phyloP scores from a whole-genome alignment of 495 filamentous ascomycete species.

The Xylaria castorea region DNA sequence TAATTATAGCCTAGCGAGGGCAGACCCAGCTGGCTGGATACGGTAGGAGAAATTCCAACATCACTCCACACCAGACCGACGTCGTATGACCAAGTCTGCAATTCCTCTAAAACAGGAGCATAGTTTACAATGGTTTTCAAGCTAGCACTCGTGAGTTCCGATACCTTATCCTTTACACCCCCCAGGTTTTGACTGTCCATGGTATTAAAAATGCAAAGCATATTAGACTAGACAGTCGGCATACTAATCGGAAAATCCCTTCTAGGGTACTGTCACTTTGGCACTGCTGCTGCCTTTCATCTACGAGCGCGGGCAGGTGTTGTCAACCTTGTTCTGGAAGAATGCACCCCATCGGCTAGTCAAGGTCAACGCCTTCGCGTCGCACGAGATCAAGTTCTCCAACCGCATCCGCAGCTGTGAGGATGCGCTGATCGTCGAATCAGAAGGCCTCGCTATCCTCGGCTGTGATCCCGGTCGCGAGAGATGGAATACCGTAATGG shows the following conservation, averaged over 20 bases:
- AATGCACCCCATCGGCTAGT: slow-evolving; percentile 41
- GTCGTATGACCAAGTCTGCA: slow-evolving; percentile 1
- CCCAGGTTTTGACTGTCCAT: not conserved
- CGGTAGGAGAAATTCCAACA: not conserved
- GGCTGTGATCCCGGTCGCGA: slow-evolving; percentile 54
- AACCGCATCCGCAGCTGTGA: slow-evolving; percentile 55
- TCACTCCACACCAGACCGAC: not conserved
- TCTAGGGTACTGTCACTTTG: slow-evolving; percentile 31
- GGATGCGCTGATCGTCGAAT: slow-evolving; percentile 50
- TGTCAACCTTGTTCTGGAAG: slow-evolving; percentile 26
- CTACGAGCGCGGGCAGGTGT: slow-evolving; percentile 23
- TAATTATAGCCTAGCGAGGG: not conserved
- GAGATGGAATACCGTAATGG: slow-evolving; percentile 59
- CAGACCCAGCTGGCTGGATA: not conserved
- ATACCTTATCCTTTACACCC: not conserved
- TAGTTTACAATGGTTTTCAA: slow-evolving; percentile 31
- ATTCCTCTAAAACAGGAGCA: not conserved
- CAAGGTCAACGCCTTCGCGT: slow-evolving; percentile 39
- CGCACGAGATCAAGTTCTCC: slow-evolving; percentile 42
- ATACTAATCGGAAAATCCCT: not conserved
- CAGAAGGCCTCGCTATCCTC: slow-evolving; percentile 46
- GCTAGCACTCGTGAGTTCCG: slow-evolving; percentile 31
- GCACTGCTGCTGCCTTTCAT: slow-evolving; percentile 32
- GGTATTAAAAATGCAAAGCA: not conserved
- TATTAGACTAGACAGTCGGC: not conserved